Percentiles rank a stretch among this genome's conserved stretches.
Evolutionary conservation across 768 basidiomycete species (phyloP).

Genomic region (Pisolithus microcarpus): DNA sequence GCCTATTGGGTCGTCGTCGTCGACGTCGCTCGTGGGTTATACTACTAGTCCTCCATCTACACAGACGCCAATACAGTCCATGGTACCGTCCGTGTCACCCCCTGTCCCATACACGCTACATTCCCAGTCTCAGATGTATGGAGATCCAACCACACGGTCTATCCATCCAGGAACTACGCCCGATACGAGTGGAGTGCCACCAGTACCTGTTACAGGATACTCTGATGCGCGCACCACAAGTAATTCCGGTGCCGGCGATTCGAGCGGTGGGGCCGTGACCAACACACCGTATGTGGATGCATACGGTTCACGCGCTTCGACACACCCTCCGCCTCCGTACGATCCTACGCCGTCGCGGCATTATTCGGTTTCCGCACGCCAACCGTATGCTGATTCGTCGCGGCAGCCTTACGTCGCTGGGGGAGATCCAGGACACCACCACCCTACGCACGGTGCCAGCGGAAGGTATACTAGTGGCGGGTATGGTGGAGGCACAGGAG

Average conservation of each 20-base stretch:
- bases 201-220: slow-evolving; percentile 1
- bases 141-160: slow-evolving; percentile 15
- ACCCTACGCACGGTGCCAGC: slow-evolving; percentile 3
- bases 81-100: slow-evolving; percentile 18
- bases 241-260: neutral
- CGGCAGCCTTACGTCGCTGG: slow-evolving; percentile 22
- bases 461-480: slow-evolving; percentile 34
- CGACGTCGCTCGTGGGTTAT: slow-evolving; percentile 23
- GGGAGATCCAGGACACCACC: slow-evolving; percentile 7
- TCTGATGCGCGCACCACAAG: neutral
- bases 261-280: neutral
- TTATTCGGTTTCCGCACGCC: slow-evolving; percentile 13
- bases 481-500: slow-evolving; percentile 16
- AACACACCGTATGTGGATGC: neutral
- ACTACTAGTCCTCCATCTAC: neutral
- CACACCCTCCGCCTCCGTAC: neutral
- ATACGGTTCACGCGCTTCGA: neutral
- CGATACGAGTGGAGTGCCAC: neutral
- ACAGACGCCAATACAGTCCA: slow-evolving; percentile 14
- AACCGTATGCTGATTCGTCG: slow-evolving; percentile 20
- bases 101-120: slow-evolving; percentile 20
- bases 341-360: slow-evolving; percentile 7
- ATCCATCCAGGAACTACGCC: neutral
- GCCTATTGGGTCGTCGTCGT: slow-evolving; percentile 9
- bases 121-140: slow-evolving; percentile 20